Base-by-base conservation (phyloP, 257 asterid species). In the Solanum etuberosum region DNA sequence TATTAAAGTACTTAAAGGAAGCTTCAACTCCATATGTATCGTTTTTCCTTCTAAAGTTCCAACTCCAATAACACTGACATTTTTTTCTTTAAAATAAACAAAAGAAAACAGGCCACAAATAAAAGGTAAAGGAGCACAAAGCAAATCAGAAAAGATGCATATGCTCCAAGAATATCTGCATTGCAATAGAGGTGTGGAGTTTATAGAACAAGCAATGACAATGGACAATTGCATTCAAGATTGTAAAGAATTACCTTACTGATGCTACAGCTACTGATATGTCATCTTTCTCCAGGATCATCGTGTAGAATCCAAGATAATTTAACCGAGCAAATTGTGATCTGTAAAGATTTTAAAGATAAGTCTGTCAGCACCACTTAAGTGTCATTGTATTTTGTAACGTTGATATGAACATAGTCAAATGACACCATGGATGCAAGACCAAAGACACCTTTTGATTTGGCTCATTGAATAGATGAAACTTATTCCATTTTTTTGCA, bases 281-380 rank as follows among this genome's bases (percentile, higher is more conserved):
- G 86, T 97, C 99, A 89, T 97, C 93, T 91, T 94, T 96, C 94
- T 97, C 99, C 95, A 97, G 91, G 85, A 95, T 88, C 87, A 91
- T 93, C 4, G 98, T 94, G 92, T 93, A 95, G 88, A 97, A 97
- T 35, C 99, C 99, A 86, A 84, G 85, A 73, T 96, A 97, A 92
- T 95, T 93, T 86, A 97, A 93, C 80, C 99, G 98, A 18, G 99
- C 91, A 91, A 94, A 95, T 65, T 95, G 93, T 77, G 99, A 97
- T 88, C 99, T 97, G 95, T 86, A 83, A 88, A 90, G 42, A 91
- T 90, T 87, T 59, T 91, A 86, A 70, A 34, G 85, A 48, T 81
- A 63, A 81, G 68, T 81, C 67, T 29, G 43, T 20, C 68, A 81
- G 85, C 42, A 81, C 43, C 29, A 81, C 43, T 48, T 9, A 73